phyloP scores from a whole-genome alignment of 139 green algal genomes.

The Trebouxia sp. region DNA sequence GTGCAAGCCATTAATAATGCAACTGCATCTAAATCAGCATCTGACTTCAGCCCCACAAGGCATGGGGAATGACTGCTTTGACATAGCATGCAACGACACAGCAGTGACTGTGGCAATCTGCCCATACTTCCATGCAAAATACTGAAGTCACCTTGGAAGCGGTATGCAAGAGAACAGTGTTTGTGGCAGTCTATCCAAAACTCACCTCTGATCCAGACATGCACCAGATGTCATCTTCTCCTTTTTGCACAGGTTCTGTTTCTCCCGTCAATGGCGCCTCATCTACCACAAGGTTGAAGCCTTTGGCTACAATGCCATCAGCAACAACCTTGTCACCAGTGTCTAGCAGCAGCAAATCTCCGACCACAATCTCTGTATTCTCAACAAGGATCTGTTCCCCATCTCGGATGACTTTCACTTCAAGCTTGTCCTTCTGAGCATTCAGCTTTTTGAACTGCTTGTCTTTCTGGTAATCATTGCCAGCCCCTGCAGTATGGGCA shows the following conservation, averaged over 20 bases:
- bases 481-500: conserved; percentile 57
- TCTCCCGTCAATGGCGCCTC: conserved; percentile 95
- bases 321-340: conserved; percentile 83
- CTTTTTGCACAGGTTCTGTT: conserved; percentile 87
- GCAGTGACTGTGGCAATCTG: not conserved
- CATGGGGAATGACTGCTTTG: not conserved
- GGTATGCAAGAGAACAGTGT: not conserved
- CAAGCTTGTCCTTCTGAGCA: conserved; percentile 82
- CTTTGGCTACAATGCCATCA: conserved; percentile 60
- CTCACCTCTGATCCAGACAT: conserved; percentile 85
- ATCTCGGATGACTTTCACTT: conserved; percentile 79
- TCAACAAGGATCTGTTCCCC: conserved; percentile 63
- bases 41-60: not conserved
- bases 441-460: conserved; percentile 95
- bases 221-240: conserved; percentile 70
- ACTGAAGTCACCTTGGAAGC: not conserved
- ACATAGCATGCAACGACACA: not conserved
- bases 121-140: not conserved
- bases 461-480: conserved; percentile 97
- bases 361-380: conserved; percentile 88
- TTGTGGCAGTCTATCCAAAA: too few relatives aligned
- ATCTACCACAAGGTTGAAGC: conserved; percentile 82
- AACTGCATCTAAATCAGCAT: not conserved
- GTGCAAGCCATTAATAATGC: too few relatives aligned
- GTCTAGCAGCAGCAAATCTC: conserved; percentile 89